Conservation (phyloP, 1,284 basidiomycete genomes). For the Ganoderma sinense region DNA sequence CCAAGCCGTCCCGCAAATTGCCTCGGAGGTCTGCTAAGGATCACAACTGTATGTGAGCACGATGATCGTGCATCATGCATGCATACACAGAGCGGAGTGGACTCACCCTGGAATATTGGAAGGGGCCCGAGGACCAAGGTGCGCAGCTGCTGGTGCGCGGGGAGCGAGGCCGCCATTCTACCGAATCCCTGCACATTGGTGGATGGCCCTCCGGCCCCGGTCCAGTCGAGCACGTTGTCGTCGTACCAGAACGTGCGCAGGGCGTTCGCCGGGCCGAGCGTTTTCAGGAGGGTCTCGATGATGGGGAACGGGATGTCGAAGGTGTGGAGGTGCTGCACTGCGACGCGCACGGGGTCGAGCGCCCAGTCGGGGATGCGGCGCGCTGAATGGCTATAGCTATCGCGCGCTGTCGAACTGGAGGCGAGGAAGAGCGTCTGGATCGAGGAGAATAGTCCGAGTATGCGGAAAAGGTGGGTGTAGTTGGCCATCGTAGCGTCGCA, state of each 20-base stretch:
- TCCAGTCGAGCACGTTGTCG: not conserved
- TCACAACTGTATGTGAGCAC: too few species aligned
- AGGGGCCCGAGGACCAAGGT: not conserved
- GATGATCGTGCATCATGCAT: not conserved
- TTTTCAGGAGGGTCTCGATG: not conserved
- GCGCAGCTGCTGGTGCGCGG: not conserved
- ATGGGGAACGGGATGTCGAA: not conserved
- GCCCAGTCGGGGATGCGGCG: not conserved
- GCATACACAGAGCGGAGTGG: not conserved
- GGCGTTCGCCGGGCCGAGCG: not conserved
- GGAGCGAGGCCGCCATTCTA: not conserved
- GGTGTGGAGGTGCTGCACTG: not conserved
- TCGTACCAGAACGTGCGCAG: not conserved
- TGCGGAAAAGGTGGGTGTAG: not conserved
- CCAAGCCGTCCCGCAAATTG: not conserved
- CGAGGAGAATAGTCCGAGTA: not conserved
- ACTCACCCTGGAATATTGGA: not conserved
- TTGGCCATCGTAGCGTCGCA: not conserved
- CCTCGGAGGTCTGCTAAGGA: not conserved
- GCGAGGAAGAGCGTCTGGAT: not conserved
- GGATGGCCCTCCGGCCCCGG: not conserved
- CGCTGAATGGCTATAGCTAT: not conserved
- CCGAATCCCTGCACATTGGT: not conserved
- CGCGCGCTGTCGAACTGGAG: not conserved
- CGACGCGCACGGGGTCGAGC: not conserved